Evolutionary conservation across 2,329 filamentous ascomycete species (phyloP), one percentile per base, ranked within the genome.

Genomic region (Chaetomium sp.): DNA sequence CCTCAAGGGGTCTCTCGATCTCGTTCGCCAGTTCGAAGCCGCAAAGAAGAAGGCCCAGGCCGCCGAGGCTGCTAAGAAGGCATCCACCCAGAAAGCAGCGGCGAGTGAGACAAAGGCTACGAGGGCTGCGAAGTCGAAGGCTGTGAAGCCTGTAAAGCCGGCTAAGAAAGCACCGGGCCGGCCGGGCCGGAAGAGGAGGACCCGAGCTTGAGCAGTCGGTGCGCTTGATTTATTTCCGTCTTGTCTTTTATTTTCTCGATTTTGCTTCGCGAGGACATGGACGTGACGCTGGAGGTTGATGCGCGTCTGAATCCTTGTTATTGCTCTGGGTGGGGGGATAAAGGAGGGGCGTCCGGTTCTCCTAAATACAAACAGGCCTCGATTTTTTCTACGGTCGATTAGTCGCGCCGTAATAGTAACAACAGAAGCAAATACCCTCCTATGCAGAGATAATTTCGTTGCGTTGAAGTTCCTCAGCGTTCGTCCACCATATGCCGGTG

Each of bases 21-120:
- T 73, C 1, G 60, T 79, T 36, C 61, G 63, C 8, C 66, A 62
- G 2, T 78, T 72, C 55, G 71, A 77, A 57, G 55, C 63, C 19
- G 60, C 60, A 12, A 68, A 65, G 53, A 57, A 61, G 45, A 62
- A 60, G 36, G 33, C 53, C 14, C 47, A 59, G 55, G 55, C 58
- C 2, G 57, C 53, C 6, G 59, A 60, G 51, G 56, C 60, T 3
- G 36, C 57, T 33, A 55, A 50, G 55, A 55, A 53, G 34, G 49
- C 36, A 5, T 12, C 57, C 6, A 37, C 35, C 7, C 34, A 45
- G 49, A 52, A 27, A 36, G 14, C 34, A 5, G 41, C 36, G 6
- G 10, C 42, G 2, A 33, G 35, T 19, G 41, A 52, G 46, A 55
- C 49, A 47, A 60, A 55, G 33, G n/a, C 49, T 9, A 40, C 46